phyloP scores from a whole-genome alignment of 1,139 yeast genomes.

The Suhomyces kunorum region DNA sequence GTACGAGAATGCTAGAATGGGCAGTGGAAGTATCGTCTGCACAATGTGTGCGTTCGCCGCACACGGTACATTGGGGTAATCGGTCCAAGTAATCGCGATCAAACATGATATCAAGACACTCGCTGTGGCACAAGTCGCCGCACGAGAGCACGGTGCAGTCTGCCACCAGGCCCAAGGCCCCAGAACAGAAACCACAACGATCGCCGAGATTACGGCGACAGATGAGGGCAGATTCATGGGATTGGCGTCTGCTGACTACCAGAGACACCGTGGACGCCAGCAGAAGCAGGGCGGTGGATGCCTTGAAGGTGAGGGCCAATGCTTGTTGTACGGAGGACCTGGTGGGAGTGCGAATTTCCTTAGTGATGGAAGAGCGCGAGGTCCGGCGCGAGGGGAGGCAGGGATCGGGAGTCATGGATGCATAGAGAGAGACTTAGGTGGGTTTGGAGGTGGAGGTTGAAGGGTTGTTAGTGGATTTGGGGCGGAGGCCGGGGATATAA shows the following conservation, averaged over 20 bases:
- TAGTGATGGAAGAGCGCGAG: constrained; percentile 6
- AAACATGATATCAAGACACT: constrained; percentile 25
- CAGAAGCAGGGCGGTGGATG: constrained; percentile 10
- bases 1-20: constrained; percentile 11
- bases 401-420: constrained; percentile 2
- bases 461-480: no score
- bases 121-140: constrained; percentile 32
- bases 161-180: constrained; percentile 26
- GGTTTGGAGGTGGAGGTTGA: background rate
- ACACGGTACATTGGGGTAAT: constrained; percentile 14
- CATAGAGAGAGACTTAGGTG: constrained; percentile 3
- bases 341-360: constrained; percentile 2
- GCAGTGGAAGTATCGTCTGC: constrained; percentile 11
- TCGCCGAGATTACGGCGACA: constrained; percentile 6
- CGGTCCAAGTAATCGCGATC: constrained; percentile 15
- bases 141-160: constrained; percentile 29
- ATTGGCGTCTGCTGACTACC: constrained; percentile 7
- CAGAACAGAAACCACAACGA: constrained; percentile 34
- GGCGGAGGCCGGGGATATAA: constrained; percentile 5
- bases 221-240: constrained; percentile 6
- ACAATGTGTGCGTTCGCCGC: constrained; percentile 16
- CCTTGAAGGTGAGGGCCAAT: constrained; percentile 9
- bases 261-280: constrained; percentile 10
- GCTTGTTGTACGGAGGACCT: constrained; percentile 10
- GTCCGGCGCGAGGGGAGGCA: constrained; percentile 1